These are phyloP conservation scores for Kwoniella heveanensis DNA, from an alignment of 768 basidiomycete genomes.

Conservation along the genomic window DNA sequence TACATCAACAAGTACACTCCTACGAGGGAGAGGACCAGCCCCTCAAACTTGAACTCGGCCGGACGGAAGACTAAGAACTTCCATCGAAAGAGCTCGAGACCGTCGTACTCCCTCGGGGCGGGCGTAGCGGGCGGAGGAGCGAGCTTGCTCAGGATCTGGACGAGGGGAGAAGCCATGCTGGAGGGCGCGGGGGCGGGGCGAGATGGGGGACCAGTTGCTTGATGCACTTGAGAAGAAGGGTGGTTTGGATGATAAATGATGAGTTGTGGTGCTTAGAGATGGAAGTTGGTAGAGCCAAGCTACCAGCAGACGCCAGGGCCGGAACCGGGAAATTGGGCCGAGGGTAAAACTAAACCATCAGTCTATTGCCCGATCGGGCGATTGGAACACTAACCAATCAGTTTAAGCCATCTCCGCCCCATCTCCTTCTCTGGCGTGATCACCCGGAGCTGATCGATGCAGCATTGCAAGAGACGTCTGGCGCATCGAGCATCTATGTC, in stretches of 20 bases:
- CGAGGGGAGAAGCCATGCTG: slow-evolving; percentile 33
- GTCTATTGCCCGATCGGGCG: neutral
- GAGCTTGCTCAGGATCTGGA: slow-evolving; percentile 52
- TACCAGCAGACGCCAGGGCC: neutral
- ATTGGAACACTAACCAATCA: neutral
- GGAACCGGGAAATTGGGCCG: slow-evolving; percentile 14
- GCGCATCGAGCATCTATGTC: no score
- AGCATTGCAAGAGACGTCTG: no score
- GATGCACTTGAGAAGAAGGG: neutral
- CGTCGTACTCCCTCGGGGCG: slow-evolving; percentile 67
- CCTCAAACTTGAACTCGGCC: slow-evolving; percentile 74
- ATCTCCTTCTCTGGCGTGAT: neutral
- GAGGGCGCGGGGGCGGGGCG: no score
- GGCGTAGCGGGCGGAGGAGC: slow-evolving; percentile 64
- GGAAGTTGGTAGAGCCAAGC: slow-evolving; percentile 5
- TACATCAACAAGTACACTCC: slow-evolving; percentile 65
- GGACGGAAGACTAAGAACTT: slow-evolving; percentile 78
- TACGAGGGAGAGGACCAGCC: slow-evolving; percentile 62
- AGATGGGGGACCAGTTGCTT: no score
- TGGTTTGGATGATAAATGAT: neutral
- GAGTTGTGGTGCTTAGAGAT: slow-evolving; percentile 5
- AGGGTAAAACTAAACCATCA: neutral
- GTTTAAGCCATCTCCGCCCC: neutral
- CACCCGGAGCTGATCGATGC: no score
- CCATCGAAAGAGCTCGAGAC: slow-evolving; percentile 69